phyloP scores from a whole-genome alignment of 2,329 filamentous ascomycete species.

The Mycocentrospora acerina region DNA sequence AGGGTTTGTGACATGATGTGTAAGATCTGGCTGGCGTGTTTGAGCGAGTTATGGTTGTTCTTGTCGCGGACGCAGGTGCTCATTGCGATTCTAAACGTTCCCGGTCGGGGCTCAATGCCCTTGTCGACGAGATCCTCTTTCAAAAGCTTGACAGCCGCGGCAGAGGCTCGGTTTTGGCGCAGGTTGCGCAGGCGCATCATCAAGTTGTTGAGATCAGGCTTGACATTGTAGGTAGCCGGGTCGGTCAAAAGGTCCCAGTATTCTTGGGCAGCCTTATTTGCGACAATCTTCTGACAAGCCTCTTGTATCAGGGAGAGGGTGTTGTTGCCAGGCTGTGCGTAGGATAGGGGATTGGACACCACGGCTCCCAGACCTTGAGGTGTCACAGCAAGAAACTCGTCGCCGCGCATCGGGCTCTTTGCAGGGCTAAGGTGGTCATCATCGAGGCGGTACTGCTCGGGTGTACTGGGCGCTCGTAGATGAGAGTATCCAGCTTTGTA shows the following conservation, averaged over 20 bases:
- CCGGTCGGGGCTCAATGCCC: conserved; percentile 35
- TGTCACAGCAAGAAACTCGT: conserved; percentile 35
- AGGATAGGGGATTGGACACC: conserved; percentile 39
- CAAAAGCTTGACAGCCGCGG: conserved; percentile 62
- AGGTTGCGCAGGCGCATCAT: conserved; percentile 68
- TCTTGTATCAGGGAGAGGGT: conserved; percentile 70
- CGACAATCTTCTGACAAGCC: conserved; percentile 61
- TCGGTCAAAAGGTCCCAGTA: conserved; percentile 78
- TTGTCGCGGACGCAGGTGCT: conserved; percentile 73
- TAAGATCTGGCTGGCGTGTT: conserved; percentile 65
- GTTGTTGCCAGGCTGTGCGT: conserved; percentile 53
- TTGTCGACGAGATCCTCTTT: conserved; percentile 30
- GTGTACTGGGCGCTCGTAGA: conserved; percentile 41
- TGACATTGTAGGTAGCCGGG: conserved; percentile 55
- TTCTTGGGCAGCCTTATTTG: conserved; percentile 62
- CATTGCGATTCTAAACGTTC: conserved; percentile 72
- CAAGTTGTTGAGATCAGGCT: conserved; percentile 73
- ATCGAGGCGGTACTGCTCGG: conserved; percentile 25
- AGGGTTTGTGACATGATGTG: conserved; percentile 41
- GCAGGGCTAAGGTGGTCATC: conserved; percentile 30
- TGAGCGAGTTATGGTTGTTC: conserved; percentile 69
- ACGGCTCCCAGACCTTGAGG: conserved; percentile 20
- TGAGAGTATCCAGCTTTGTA: conserved; percentile 24
- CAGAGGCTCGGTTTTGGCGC: conserved; percentile 65
- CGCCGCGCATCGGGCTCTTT: conserved; percentile 24